These are phyloP conservation scores for Kalaharituber pfeilii DNA, from an alignment of 2,329 filamentous ascomycete genomes.

Conservation along the genomic window DNA sequence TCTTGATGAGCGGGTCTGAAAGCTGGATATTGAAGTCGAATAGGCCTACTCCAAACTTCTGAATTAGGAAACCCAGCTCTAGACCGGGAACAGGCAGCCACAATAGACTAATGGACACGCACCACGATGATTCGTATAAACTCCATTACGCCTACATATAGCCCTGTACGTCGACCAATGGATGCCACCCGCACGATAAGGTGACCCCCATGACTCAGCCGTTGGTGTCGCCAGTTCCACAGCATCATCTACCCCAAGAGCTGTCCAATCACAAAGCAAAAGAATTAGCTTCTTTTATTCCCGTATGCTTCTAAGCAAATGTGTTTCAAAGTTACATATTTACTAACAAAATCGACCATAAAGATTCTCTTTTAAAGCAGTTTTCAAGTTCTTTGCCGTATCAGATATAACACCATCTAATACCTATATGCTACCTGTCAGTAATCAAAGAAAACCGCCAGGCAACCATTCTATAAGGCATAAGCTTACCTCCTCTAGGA, in stretches of 20 bases:
- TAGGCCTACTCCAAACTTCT: constrained; percentile 20
- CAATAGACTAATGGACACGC: constrained; percentile 25
- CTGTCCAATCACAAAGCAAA: too few species aligned
- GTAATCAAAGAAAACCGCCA: constrained; percentile 27
- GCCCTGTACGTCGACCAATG: constrained; percentile 40
- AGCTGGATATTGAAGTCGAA: constrained; percentile 23
- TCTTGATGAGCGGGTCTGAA: constrained; percentile 7
- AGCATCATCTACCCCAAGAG: constrained; percentile 21
- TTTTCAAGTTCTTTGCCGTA: constrained; percentile 25
- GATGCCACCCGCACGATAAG: constrained; percentile 31
- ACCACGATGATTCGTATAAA: constrained; percentile 28
- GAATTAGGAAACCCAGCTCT: too few species aligned
- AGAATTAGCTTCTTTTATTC: constrained; percentile 27
- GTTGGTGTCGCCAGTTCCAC: not conserved
- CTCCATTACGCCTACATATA: constrained; percentile 35
- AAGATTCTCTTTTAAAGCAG: constrained; percentile 7
- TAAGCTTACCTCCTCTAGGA: constrained; percentile 30
- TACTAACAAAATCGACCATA: constrained; percentile 18
- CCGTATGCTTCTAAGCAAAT: too few species aligned
- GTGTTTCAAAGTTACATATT: too few species aligned
- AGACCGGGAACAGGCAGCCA: constrained; percentile 19
- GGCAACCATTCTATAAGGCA: constrained; percentile 27
- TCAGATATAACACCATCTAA: constrained; percentile 28
- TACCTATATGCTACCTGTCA: constrained; percentile 32
- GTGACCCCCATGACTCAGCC: not conserved